Evolutionary conservation across 2,329 filamentous ascomycete species (phyloP).

Genomic region (Mollisia scopiformis): DNA sequence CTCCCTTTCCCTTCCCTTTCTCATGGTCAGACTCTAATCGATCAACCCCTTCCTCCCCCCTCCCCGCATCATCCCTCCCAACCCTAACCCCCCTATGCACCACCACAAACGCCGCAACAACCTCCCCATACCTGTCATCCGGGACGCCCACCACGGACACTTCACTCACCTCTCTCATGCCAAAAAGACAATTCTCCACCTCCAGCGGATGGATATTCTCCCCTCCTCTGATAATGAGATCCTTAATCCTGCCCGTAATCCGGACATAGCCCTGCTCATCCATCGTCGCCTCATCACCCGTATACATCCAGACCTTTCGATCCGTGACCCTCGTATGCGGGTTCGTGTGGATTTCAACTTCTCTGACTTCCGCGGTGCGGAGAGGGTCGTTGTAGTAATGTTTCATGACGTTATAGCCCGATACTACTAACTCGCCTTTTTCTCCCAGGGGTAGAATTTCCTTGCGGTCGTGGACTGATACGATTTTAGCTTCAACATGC

Average conservation of each 20-base stretch:
- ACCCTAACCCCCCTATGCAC: conserved; percentile 41
- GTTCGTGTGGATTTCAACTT: conserved; percentile 44
- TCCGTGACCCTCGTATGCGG: conserved; percentile 4
- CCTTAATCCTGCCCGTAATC: conserved; percentile 92
- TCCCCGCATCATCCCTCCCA: conserved; percentile 32
- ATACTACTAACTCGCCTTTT: conserved; percentile 79
- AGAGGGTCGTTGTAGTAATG: conserved; percentile 81
- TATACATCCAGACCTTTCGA: conserved; percentile 76
- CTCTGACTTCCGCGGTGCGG: conserved; percentile 70
- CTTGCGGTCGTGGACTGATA: conserved; percentile 65
- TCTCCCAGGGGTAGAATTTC: conserved; percentile 64
- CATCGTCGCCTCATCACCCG: conserved; percentile 89
- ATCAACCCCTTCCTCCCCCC: conserved; percentile 19
- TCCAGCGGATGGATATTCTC: conserved; percentile 97
- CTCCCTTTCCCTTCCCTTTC: conserved; percentile 23
- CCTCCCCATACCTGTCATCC: conserved; percentile 83
- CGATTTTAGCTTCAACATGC: conserved; percentile 79
- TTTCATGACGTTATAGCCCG: conserved; percentile 88
- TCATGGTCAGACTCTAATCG: background rate
- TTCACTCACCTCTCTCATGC: conserved; percentile 71
- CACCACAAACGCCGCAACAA: conserved; percentile 82
- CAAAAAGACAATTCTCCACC: conserved; percentile 84
- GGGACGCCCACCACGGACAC: conserved; percentile 83
- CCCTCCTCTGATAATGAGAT: conserved; percentile 91
- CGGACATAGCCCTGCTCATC: conserved; percentile 80